A percentile compares a stretch with the other conserved stretches of the same genome.
These are phyloP conservation scores for Exophiala viscosa DNA, from an alignment of 2,329 filamentous ascomycete species.

Conservation along the genomic window DNA sequence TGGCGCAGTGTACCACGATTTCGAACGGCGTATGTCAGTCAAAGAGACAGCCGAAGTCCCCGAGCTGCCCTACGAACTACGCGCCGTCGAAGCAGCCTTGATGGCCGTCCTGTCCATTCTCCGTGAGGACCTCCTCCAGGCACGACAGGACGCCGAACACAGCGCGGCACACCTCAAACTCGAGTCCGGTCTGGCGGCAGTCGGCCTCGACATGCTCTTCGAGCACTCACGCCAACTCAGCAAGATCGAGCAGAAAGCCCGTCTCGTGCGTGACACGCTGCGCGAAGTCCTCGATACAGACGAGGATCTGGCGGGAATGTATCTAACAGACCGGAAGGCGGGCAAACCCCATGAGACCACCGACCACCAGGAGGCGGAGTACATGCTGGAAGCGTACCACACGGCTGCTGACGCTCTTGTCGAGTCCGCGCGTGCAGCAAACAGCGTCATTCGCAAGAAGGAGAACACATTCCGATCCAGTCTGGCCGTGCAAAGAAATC, in stretches of 20 bases:
- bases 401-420: constrained; percentile 36
- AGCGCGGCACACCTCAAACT: constrained; percentile 12
- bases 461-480: constrained; percentile 35
- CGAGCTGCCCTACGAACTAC: constrained; percentile 34
- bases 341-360: constrained; percentile 31
- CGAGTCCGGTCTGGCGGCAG: constrained; percentile 16
- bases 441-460: constrained; percentile 32
- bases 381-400: constrained; percentile 38
- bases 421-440: constrained; percentile 30
- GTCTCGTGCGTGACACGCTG: constrained; percentile 34
- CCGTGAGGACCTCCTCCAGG: constrained; percentile 29
- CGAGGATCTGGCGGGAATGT: constrained; percentile 38
- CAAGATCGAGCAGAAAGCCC: constrained; percentile 34
- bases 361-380: constrained; percentile 39
- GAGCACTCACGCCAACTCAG: constrained; percentile 30
- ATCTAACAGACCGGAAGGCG: constrained; percentile 33
- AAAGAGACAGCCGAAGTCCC: constrained; percentile 22
- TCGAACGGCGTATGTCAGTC: constrained; percentile 29
- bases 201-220: constrained; percentile 30
- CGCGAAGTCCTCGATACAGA: constrained; percentile 36
- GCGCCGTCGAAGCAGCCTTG: constrained; percentile 36
- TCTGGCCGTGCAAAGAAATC: constrained; percentile 37
- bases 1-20: constrained; percentile 27
- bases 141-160: constrained; percentile 11
- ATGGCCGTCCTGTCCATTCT: constrained; percentile 34